Evolutionary conservation across 768 basidiomycete species (phyloP).

Genomic region (Leccinum disarticulatum): DNA sequence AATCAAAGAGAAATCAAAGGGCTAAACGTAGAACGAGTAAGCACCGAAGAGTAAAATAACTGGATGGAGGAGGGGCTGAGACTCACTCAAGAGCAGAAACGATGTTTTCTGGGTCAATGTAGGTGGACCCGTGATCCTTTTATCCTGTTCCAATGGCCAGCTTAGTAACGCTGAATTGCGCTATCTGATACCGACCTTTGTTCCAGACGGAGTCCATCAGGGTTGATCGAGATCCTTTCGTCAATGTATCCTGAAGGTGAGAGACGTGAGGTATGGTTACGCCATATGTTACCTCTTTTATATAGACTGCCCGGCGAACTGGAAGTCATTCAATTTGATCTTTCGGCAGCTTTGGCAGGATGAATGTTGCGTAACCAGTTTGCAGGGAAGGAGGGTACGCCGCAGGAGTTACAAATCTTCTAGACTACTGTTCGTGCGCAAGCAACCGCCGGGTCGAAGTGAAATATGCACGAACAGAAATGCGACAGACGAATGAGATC

Average conservation of each 20-base stretch:
- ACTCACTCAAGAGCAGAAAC: background rate
- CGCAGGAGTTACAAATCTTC: too few species aligned
- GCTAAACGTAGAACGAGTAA: background rate
- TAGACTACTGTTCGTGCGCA: too few species aligned
- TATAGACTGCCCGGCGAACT: too few species aligned
- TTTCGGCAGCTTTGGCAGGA: too few species aligned
- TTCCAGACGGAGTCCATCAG: background rate
- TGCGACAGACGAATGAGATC: too few species aligned
- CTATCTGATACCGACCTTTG: background rate
- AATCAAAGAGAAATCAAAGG: background rate
- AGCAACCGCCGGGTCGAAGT: too few species aligned
- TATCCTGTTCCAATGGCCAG: background rate
- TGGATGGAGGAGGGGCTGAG: background rate
- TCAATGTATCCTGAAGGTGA: background rate
- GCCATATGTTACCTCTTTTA: too few species aligned
- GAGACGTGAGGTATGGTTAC: too few species aligned
- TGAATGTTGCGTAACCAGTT: too few species aligned
- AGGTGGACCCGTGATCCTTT: background rate
- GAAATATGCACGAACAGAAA: too few species aligned
- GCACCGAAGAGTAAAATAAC: background rate
- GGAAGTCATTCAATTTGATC: too few species aligned
- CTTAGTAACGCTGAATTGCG: background rate
- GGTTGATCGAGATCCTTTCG: background rate
- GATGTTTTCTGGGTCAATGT: background rate
- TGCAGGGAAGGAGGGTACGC: too few species aligned